Conservation (phyloP, 1,284 basidiomycete species). For the Ceratobasidium sp. region DNA sequence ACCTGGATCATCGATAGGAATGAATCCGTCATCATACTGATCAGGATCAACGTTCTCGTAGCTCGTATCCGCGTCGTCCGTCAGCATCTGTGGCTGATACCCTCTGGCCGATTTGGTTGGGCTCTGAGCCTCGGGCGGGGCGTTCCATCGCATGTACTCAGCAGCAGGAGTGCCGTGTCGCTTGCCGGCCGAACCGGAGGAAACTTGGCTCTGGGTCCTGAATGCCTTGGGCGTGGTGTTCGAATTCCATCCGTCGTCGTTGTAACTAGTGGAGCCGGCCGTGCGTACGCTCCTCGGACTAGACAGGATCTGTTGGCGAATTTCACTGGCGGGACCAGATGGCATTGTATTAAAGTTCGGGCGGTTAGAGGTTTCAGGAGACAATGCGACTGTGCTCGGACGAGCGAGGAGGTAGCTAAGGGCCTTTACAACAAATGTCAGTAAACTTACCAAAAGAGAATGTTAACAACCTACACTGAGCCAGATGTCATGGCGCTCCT, state of each 20-base stretch:
- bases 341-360: slow-evolving; percentile 57
- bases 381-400: slow-evolving; percentile 56
- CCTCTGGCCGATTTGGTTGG: slow-evolving; percentile 71
- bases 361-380: slow-evolving; percentile 47
- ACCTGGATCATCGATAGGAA: slow-evolving; percentile 76
- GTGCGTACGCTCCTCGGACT: slow-evolving; percentile 77
- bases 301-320: slow-evolving; percentile 55
- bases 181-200: slow-evolving; percentile 77
- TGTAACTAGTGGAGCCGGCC: slow-evolving; percentile 50
- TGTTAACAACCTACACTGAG: slow-evolving; percentile 67
- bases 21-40: slow-evolving; percentile 56
- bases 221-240: slow-evolving; percentile 71
- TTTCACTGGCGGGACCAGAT: slow-evolving; percentile 54
- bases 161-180: slow-evolving; percentile 87
- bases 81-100: slow-evolving; percentile 50
- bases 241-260: slow-evolving; percentile 64
- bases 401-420: slow-evolving; percentile 83
- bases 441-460: slow-evolving; percentile 24
- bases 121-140: slow-evolving; percentile 67
- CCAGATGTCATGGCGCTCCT: slow-evolving; percentile 97
- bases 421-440: slow-evolving; percentile 60
- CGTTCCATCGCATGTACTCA: slow-evolving; percentile 81
- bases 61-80: slow-evolving; percentile 62
- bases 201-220: slow-evolving; percentile 77
- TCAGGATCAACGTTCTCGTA: slow-evolving; percentile 61